These are phyloP conservation scores for Penicillium taxi DNA, from an alignment of 495 filamentous ascomycete species.

Conservation along the genomic window DNA sequence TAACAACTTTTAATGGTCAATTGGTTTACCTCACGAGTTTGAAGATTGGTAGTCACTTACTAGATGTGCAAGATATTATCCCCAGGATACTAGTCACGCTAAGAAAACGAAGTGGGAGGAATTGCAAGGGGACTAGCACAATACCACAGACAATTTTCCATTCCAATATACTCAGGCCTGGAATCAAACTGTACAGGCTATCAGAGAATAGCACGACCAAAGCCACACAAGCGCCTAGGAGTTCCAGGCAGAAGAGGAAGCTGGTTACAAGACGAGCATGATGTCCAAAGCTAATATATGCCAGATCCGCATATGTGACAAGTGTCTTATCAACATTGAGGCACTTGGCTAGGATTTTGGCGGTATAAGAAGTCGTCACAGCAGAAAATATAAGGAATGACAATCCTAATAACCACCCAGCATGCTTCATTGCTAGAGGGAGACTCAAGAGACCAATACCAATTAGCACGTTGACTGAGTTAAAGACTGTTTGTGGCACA, in stretches of 20 bases:
- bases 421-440: conserved; percentile 81
- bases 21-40: background rate
- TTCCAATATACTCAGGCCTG: conserved; percentile 56
- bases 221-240: conserved; percentile 83
- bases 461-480: conserved; percentile 91
- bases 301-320: conserved; percentile 87
- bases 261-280: conserved; percentile 72
- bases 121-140: conserved; percentile 74
- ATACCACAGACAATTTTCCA: conserved; percentile 88
- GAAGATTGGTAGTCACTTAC: conserved; percentile 43
- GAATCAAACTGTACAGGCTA: conserved; percentile 72
- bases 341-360: conserved; percentile 78
- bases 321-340: conserved; percentile 75
- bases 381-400: conserved; percentile 66
- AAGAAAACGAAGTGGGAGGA: conserved; percentile 73
- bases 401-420: conserved; percentile 84
- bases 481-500: conserved; percentile 91
- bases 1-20: conserved; percentile 56
- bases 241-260: conserved; percentile 79
- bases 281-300: conserved; percentile 85
- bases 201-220: conserved; percentile 92
- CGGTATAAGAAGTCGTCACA: conserved; percentile 74
- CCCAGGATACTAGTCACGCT: conserved; percentile 89
- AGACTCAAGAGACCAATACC: conserved; percentile 85
- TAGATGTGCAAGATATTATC: conserved; percentile 78